phyloP scores from a whole-genome alignment of 1,139 yeast species.

The Candida dubliniensis region DNA sequence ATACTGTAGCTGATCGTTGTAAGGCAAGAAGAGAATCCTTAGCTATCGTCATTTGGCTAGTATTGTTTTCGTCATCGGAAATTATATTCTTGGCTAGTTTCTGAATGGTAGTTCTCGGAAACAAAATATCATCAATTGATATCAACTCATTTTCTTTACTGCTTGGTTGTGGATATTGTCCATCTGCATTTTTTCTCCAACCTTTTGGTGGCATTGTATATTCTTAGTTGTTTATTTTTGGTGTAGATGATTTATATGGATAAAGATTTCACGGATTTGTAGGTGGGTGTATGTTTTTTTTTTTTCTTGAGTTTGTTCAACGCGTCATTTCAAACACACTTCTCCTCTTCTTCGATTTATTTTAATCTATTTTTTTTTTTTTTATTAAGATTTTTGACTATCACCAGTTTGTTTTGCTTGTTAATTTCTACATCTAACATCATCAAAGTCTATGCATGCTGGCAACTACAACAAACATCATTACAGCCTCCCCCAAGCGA shows the following conservation, averaged over 20 bases:
- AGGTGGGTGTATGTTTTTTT: too few species aligned
- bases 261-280: too few species aligned
- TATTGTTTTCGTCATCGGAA: constrained; percentile 29
- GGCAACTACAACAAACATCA: constrained; percentile 2
- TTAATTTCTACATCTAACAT: not conserved
- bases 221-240: not conserved
- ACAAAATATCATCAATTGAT: constrained; percentile 67
- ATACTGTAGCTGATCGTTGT: constrained; percentile 72
- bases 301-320: not conserved
- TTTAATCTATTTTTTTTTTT: not conserved
- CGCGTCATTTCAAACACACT: not conserved
- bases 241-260: not conserved
- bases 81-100: constrained; percentile 53
- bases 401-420: not conserved
- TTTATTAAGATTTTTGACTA: not conserved
- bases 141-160: constrained; percentile 56
- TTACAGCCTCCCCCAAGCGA: constrained; percentile 3
- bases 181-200: constrained; percentile 76
- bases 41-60: constrained; percentile 44
- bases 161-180: constrained; percentile 51
- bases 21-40: constrained; percentile 67
- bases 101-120: constrained; percentile 63
- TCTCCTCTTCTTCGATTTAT: too few species aligned
- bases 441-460: constrained; percentile 5
- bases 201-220: constrained; percentile 73